Base-by-base conservation (phyloP, 2,329 filamentous ascomycete genomes). In the Cephalotrichum gorgonifer region DNA sequence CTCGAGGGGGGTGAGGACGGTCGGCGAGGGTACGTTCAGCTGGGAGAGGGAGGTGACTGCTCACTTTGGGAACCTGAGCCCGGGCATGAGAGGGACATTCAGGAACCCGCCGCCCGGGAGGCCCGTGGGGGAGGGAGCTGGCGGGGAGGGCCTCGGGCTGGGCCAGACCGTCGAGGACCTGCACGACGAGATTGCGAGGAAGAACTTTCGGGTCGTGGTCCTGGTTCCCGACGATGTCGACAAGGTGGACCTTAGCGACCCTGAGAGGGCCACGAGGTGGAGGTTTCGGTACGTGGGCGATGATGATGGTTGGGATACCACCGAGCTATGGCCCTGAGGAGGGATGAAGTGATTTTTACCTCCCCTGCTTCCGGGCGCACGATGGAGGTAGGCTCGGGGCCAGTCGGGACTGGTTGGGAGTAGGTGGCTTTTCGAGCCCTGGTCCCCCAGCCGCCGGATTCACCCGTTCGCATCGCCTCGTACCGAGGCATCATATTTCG, bases 41-140 rank as follows among this genome's bases (percentile, higher is more conserved):
- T 96, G 88, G 84, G 69, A 70, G 43, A 83, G 73, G 54, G 89
- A 95, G 67, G 65, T 96, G 33, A 89, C 86, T 46, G 86, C 79
- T 44, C 87, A 93, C 63, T 97, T 96, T 76, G 91, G 88, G 20
- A 96, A 96, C 64, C 67, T 93, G 57, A 84, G 79, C 55, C 91
- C 91, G 6, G 70, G 73, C 1, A 88, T 95, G 81, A 76, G 90
- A 62, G 85, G 85, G 9, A 76, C 78, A 8, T 90, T 89, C 63
- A 83, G 80, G 65, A 81, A 85, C 61, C 76, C 93, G 60, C 71
- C 77, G 6, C 84, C 86, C 0, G 86, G 86, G 0, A 70, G 72
- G 53, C 74, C 81, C 44, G 61, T 85, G 57, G 62, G 63, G 51
- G 35, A 44, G 5, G 43, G 49, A 38, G 27, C 60, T 72, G 62